Base-by-base conservation (phyloP, 2,329 filamentous ascomycete genomes). In the Nothopassalora personata region DNA sequence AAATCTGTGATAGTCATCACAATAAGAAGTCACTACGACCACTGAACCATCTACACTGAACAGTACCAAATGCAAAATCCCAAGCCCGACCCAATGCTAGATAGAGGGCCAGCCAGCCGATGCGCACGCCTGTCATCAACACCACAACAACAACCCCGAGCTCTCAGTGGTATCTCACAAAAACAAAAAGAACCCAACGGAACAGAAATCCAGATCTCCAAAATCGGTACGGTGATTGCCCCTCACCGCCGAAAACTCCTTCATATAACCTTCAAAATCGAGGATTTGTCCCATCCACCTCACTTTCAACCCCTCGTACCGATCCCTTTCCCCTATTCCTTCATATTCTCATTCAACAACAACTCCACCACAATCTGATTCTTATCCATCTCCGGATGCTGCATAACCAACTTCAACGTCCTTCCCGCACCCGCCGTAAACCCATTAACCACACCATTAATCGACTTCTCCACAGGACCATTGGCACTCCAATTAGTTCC, bases 391-490 rank as follows among this genome's bases (percentile, higher is more conserved):
- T 96, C 90, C 0, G 94, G 94, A 77, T 99, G 94, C 70, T 91
- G 90, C 90, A 99, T 92, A 68, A 87, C 88, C 67, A 99, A 85
- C 83, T 99, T 99, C 69, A 97, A 87, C 1, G 90, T 96, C 56
- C 90, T 84, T 65, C 86, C 73, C 36, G 66, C 70, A 4, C 60
- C 66, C 53, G 30, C 66, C 48, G 67, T 67, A 47, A 51, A 66
- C 68, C 78, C 65, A 60, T 66, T 65, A 10, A 60, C 64, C 30
- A 34, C 43, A 5, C 65, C 68, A 46, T 63, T 64, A 33, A 50
- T 56, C 13, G 11, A n/a, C 36, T 53, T 31, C 34, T 11, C 56
- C 51, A 36, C 46, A 31, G 58, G 59, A 18, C 60, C 64, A 52
- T 67, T 76, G 36, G 76, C 77, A 54, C 66, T 66, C 8, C 86